phyloP scores from a whole-genome alignment of 495 filamentous ascomycete genomes.

The Podospora bellae-mahoneyi region DNA sequence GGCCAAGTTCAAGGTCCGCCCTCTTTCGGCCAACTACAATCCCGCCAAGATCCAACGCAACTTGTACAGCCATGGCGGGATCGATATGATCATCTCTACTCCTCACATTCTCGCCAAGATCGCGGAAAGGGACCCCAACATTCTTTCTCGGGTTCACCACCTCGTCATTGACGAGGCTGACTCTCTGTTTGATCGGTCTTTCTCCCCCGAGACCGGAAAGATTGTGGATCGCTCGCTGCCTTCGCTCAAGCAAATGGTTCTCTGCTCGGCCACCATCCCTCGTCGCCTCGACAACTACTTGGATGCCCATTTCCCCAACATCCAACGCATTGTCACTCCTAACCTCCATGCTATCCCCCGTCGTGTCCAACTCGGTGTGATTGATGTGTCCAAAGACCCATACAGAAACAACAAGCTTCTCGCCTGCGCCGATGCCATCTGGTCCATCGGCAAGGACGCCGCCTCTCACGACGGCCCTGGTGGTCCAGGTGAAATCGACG shows the following conservation, averaged over 20 bases:
- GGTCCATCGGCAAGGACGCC: conserved; percentile 81
- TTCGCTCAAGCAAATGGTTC: conserved; percentile 80
- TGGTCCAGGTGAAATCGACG: conserved; percentile 44
- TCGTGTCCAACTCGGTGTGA: conserved; percentile 87
- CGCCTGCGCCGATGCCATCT: conserved; percentile 91
- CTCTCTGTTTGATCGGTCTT: conserved; percentile 88
- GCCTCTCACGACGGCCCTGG: conserved; percentile 47
- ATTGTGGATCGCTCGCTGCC: conserved; percentile 75
- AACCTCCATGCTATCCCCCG: conserved; percentile 95
- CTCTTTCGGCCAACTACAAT: conserved; percentile 72
- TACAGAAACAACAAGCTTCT: conserved; percentile 87
- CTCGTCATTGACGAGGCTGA: conserved; percentile 93
- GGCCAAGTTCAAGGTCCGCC: conserved; percentile 74
- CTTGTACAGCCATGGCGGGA: conserved; percentile 73
- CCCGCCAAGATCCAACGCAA: conserved; percentile 79
- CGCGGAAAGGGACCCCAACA: conserved; percentile 78
- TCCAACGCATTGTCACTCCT: conserved; percentile 81
- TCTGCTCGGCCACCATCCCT: conserved; percentile 96
- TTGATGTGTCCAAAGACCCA: conserved; percentile 83
- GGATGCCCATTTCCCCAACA: conserved; percentile 74
- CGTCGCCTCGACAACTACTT: conserved; percentile 79
- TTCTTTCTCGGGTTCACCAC: conserved; percentile 81
- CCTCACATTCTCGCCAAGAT: conserved; percentile 85
- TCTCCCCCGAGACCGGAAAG: conserved; percentile 72
- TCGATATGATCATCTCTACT: conserved; percentile 84